These are phyloP conservation scores for Skeletonema potamos DNA, from an alignment of 108 stramenopile species.

Conservation along the genomic window DNA sequence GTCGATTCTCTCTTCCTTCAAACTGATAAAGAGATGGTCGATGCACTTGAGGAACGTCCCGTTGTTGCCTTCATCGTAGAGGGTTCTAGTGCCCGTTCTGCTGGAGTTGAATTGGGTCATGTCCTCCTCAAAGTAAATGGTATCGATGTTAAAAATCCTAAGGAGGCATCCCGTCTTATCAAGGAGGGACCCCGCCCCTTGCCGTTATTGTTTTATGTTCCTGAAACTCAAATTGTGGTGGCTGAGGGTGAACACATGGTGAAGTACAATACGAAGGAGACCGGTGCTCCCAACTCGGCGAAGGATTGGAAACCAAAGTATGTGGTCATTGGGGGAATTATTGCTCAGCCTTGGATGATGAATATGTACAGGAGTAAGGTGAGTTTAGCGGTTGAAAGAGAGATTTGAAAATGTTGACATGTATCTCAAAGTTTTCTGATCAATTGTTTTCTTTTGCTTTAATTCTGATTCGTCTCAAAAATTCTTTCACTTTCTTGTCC, in stretches of 20 bases:
- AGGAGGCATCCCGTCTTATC: conserved; percentile 86
- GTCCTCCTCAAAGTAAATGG: conserved; percentile 88
- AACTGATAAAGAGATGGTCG: conserved; percentile 69
- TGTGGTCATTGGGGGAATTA: conserved; percentile 90
- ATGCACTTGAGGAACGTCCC: conserved; percentile 76
- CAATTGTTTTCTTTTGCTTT: not conserved
- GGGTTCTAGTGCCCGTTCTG: conserved; percentile 75
- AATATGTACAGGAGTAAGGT: conserved; percentile 94
- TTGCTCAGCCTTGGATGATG: conserved; percentile 93
- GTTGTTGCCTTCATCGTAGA: conserved; percentile 91
- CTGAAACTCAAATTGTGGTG: conserved; percentile 76
- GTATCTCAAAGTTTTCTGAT: too few relatives aligned
- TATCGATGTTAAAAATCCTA: conserved; percentile 85
- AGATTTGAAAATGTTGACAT: too few relatives aligned
- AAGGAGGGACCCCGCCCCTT: conserved; percentile 89
- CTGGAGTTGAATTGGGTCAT: conserved; percentile 87
- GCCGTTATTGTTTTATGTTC: conserved; percentile 85
- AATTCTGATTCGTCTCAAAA: not conserved
- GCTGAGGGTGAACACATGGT: conserved; percentile 92
- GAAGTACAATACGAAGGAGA: conserved; percentile 89
- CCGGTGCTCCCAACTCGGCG: conserved; percentile 79
- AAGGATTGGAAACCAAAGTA: conserved; percentile 94
- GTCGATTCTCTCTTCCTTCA: conserved; percentile 82
- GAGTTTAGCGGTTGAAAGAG: conserved; percentile 12
- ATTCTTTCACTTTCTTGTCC: not conserved